Base-by-base conservation (phyloP, 2,329 filamentous ascomycete genomes). In the Septoria petroselini region DNA sequence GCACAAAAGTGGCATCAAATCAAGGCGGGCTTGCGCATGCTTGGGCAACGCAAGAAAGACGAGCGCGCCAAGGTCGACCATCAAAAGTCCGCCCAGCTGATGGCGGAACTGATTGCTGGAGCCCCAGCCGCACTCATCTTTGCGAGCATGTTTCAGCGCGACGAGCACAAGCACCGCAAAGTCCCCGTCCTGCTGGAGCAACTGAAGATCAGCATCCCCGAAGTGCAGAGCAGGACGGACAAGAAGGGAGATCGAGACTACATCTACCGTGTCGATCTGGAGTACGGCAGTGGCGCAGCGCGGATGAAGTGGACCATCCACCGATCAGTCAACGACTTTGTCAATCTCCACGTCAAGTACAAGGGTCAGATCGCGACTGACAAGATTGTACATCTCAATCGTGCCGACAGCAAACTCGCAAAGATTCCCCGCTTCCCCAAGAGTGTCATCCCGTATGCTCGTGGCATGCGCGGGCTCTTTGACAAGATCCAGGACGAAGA, bases 271-370 rank as follows among this genome's bases (percentile, higher is more conserved):
- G 91, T 98, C 48, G 89, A 95, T 61, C 76, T 98, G 12, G 93
- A 98, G 67, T 98, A 98, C 67, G 93, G 93, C 11, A 97, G 88
- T 65, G 94, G 93, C 0, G 82, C 93, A 48, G 96, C 91, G 47
- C 81, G 93, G 50, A 97, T 98, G 94, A 88, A 88, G 65, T 98
- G 93, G 93, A 85, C 88, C 14, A 88, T 98, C 51, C 84, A 89
- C 62, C 81, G 93, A 46, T 91, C 88, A 7, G 80, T 97, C 31
- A 79, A 83, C 60, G 93, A 98, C 66, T 95, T 98, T 61, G 82
- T 88, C 60, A 95, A 96, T 62, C 75, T 98, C 29, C 93, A 98
- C 70, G 76, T 90, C 63, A 91, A 94, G 61, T 98, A 97, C 77
- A 95, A 93, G 67, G 76, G 95, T 46, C 85, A 91, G 52, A 81